A percentile compares a stretch with the other conserved stretches of the same genome.
These are phyloP conservation scores for Candida glucosophila DNA, from an alignment of 1,139 yeast genomes.

Conservation along the genomic window DNA sequence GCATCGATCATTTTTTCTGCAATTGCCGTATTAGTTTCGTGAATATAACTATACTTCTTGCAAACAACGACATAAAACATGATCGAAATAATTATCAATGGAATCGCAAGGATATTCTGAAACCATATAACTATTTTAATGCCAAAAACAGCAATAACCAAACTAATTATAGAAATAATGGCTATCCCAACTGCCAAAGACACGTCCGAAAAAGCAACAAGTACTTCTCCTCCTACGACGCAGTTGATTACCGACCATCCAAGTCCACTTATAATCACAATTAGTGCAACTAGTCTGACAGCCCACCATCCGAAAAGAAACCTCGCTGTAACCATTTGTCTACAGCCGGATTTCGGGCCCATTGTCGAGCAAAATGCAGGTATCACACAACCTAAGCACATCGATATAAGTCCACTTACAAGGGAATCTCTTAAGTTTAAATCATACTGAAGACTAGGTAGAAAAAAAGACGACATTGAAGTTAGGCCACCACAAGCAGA, in stretches of 20 bases:
- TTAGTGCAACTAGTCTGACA: constrained; percentile 62
- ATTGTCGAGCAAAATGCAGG: constrained; percentile 77
- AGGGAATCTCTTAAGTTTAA: constrained; percentile 58
- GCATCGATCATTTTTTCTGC: constrained; percentile 19
- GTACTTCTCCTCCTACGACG: constrained; percentile 79
- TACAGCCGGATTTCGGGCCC: constrained; percentile 84
- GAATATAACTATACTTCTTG: constrained; percentile 38
- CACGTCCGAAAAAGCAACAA: constrained; percentile 53
- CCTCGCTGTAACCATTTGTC: constrained; percentile 80
- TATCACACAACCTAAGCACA: constrained; percentile 56
- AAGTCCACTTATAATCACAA: constrained; percentile 64
- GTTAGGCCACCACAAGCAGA: constrained; percentile 81
- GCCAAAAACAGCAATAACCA: constrained; percentile 67
- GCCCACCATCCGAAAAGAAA: constrained; percentile 79
- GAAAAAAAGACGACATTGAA: constrained; percentile 71
- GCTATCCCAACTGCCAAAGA: constrained; percentile 70
- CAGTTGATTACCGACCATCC: constrained; percentile 85
- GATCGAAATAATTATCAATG: constrained; percentile 61
- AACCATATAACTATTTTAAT: constrained; percentile 60
- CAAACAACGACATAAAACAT: constrained; percentile 64
- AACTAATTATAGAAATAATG: constrained; percentile 55
- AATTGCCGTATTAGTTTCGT: too few species aligned
- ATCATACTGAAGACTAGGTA: constrained; percentile 65
- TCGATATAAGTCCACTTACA: constrained; percentile 53
- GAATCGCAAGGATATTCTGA: constrained; percentile 62